These are phyloP conservation scores for Leucoagaricus sp. DNA, from an alignment of 1,284 basidiomycete species.

Conservation along the genomic window DNA sequence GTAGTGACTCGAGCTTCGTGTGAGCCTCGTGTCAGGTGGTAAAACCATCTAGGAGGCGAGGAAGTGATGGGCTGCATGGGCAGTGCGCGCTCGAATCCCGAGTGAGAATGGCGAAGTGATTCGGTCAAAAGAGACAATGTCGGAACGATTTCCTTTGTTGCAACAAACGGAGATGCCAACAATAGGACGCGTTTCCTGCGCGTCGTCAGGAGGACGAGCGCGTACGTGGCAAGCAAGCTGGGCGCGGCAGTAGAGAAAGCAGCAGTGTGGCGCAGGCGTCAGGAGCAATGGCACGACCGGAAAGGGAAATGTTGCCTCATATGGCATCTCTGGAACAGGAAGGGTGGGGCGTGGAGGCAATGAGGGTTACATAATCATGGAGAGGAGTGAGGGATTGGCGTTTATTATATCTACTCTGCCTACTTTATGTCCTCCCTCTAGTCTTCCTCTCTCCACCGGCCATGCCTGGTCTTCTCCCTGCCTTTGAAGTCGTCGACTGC, in stretches of 20 bases:
- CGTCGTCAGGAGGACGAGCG: not conserved
- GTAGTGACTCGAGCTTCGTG: slow-evolving; percentile 10
- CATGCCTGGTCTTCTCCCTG: slow-evolving; percentile 14
- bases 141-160: not conserved
- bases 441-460: slow-evolving; percentile 13
- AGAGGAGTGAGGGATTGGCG: slow-evolving; percentile 3
- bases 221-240: not conserved
- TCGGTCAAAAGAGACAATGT: not conserved
- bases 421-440: slow-evolving; percentile 18
- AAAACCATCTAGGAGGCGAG: not conserved
- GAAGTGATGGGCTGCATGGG: not conserved
- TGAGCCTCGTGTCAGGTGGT: slow-evolving; percentile 14
- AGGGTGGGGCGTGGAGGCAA: slow-evolving; percentile 7
- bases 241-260: no score
- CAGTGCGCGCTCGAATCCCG: not conserved
- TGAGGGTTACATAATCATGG: slow-evolving; percentile 8
- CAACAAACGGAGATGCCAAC: not conserved
- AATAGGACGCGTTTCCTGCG: not conserved
- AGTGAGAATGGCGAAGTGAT: slow-evolving; percentile 2
- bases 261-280: no score
- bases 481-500: slow-evolving; percentile 2
- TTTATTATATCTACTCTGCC: slow-evolving; percentile 18
- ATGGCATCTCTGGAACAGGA: not conserved
- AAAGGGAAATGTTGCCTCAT: slow-evolving; percentile 1
- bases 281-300: no score